Conservation (phyloP, 441 rosid genomes). For the Rhodomyrtus psidioides region DNA sequence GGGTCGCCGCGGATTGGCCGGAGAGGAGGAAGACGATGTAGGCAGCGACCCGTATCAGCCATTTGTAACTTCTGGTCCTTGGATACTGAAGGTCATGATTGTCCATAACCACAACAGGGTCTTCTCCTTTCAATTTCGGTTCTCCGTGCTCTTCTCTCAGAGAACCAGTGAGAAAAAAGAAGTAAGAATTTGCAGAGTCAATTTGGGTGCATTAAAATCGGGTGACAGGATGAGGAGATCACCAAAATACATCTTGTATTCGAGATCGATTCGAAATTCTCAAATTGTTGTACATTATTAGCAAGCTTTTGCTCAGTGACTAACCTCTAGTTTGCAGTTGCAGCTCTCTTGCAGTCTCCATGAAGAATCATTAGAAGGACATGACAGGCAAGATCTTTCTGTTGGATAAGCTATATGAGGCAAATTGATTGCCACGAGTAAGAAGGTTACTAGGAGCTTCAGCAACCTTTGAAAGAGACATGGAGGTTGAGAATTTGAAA, state of each 20-base stretch:
- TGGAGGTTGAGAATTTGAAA: neutral
- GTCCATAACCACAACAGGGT: neutral
- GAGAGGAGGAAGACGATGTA: constrained; percentile 27
- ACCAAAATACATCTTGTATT: neutral
- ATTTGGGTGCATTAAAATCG: neutral
- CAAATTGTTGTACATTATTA: neutral
- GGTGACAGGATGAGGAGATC: neutral
- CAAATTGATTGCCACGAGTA: neutral
- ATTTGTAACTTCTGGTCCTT: constrained; percentile 16
- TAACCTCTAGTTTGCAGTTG: neutral
- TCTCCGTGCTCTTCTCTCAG: constrained; percentile 9
- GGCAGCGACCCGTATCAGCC: constrained; percentile 37
- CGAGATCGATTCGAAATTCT: neutral
- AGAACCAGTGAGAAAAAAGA: neutral
- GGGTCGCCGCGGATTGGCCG: constrained; percentile 45
- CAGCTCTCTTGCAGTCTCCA: neutral
- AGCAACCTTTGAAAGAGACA: neutral
- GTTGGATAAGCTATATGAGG: neutral
- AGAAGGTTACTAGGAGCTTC: neutral
- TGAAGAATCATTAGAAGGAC: neutral
- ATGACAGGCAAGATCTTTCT: neutral
- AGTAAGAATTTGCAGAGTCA: neutral
- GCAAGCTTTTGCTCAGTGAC: neutral
- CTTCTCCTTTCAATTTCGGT: neutral
- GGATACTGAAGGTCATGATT: constrained; percentile 4